Conservation (phyloP, 2,329 filamentous ascomycete genomes). For the Sphaceloma murrayae region DNA sequence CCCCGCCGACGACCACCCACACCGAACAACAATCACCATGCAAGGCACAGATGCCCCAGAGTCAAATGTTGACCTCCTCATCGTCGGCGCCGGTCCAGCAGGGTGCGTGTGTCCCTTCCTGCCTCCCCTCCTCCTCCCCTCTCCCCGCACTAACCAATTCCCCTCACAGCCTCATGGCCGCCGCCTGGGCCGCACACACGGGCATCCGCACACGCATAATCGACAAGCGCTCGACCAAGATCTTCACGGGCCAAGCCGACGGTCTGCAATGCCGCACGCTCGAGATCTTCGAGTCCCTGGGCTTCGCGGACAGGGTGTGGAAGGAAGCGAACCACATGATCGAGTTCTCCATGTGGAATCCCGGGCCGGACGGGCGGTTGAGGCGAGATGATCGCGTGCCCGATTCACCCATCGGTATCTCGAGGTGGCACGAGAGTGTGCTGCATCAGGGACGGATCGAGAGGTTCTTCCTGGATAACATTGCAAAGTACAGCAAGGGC, state of each 20-base stretch:
- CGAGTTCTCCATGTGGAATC: conserved; percentile 55
- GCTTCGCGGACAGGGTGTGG: conserved; percentile 54
- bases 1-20: background rate
- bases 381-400: conserved; percentile 50
- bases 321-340: conserved; percentile 60
- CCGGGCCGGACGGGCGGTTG: conserved; percentile 49
- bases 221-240: conserved; percentile 34
- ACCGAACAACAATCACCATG: background rate
- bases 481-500: conserved; percentile 43
- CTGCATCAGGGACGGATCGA: conserved; percentile 64
- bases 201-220: conserved; percentile 42
- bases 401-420: conserved; percentile 53
- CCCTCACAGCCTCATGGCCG: conserved; percentile 34
- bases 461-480: conserved; percentile 33
- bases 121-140: background rate
- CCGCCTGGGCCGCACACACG: conserved; percentile 40
- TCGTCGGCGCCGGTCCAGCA: conserved; percentile 43
- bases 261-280: conserved; percentile 57
- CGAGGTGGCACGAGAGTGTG: conserved; percentile 55
- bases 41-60: conserved; percentile 4
- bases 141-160: background rate
- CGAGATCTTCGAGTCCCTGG: conserved; percentile 66
- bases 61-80: conserved; percentile 24
- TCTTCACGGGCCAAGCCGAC: conserved; percentile 37
- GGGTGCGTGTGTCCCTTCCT: conserved; percentile 16